A percentile compares a stretch with the other conserved stretches of the same genome.
Conservation (phyloP, 2,329 filamentous ascomycete species). For the Cordyceps fumosorosea region DNA sequence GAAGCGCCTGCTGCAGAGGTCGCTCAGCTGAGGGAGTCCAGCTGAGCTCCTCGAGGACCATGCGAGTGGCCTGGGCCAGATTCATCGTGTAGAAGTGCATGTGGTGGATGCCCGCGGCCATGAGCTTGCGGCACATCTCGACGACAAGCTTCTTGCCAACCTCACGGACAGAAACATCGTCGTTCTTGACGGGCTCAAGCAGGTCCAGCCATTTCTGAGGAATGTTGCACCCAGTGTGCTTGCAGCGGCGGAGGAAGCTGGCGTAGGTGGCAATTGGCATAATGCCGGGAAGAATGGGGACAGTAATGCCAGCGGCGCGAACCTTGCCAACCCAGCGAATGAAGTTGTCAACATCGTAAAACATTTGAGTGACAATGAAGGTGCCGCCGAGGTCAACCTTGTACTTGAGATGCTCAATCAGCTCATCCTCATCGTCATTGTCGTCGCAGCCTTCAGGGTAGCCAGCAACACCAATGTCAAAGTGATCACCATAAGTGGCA, state of each 20-base stretch:
- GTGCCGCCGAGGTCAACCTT: conserved; percentile 91
- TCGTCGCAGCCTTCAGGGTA: conserved; percentile 96
- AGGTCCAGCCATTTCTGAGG: conserved; percentile 74
- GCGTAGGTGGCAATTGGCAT: conserved; percentile 91
- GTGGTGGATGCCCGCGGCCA: conserved; percentile 76
- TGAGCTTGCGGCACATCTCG: conserved; percentile 80
- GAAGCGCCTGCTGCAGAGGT: conserved; percentile 81
- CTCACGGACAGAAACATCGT: conserved; percentile 86
- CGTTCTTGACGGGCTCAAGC: conserved; percentile 91
- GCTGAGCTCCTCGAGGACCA: conserved; percentile 85
- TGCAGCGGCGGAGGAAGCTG: conserved; percentile 81
- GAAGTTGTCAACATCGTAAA: conserved; percentile 96
- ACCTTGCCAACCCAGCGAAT: conserved; percentile 83
- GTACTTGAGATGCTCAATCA: conserved; percentile 91
- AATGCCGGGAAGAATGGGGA: conserved; percentile 80
- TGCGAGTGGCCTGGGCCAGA: conserved; percentile 83
- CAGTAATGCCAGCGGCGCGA: conserved; percentile 72
- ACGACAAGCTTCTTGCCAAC: conserved; percentile 82
- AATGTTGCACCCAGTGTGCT: conserved; percentile 82
- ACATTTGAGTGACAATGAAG: conserved; percentile 98
- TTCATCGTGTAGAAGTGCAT: conserved; percentile 99
- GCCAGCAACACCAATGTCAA: conserved; percentile 94
- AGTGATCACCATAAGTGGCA: conserved; percentile 63
- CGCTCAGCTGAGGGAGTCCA: conserved; percentile 72
- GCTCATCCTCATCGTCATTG: conserved; percentile 74